Conservation (phyloP, 257 asterid species). For the Handroanthus guayacan region DNA sequence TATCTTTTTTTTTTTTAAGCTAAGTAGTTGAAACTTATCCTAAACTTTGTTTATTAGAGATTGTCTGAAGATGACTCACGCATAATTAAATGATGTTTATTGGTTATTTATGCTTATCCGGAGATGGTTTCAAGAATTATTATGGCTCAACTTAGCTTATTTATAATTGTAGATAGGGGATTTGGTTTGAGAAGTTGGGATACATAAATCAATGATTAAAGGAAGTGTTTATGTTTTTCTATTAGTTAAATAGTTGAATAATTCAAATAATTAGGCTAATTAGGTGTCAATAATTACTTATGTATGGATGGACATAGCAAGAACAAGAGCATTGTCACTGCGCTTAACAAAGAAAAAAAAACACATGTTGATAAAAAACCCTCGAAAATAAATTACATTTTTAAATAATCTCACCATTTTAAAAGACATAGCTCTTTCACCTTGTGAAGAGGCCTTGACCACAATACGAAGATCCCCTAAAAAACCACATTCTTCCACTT, state of each 20-base stretch:
- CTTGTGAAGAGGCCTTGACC: too few relatives aligned
- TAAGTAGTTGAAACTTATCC: slow-evolving; percentile 17
- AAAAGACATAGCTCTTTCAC: too few relatives aligned
- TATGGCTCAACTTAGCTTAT: background rate
- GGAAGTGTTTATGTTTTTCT: background rate
- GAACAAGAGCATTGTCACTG: too few relatives aligned
- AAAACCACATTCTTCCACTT: too few relatives aligned
- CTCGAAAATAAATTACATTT: too few relatives aligned
- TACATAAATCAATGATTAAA: background rate
- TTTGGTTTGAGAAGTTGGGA: background rate
- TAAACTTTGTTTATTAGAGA: background rate
- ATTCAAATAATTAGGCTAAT: background rate
- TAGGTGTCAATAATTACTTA: too few relatives aligned
- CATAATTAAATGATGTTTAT: background rate
- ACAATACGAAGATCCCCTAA: too few relatives aligned
- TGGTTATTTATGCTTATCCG: background rate
- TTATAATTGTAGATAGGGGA: background rate
- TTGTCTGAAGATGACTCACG: background rate
- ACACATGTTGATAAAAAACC: too few relatives aligned
- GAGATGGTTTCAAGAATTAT: background rate
- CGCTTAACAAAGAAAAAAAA: too few relatives aligned
- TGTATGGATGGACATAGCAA: too few relatives aligned
- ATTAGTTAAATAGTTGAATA: background rate
- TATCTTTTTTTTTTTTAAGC: too few relatives aligned
- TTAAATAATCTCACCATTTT: too few relatives aligned